Base-by-base conservation (phyloP, 148 eudicot species). In the Chenopodium berlandieri region DNA sequence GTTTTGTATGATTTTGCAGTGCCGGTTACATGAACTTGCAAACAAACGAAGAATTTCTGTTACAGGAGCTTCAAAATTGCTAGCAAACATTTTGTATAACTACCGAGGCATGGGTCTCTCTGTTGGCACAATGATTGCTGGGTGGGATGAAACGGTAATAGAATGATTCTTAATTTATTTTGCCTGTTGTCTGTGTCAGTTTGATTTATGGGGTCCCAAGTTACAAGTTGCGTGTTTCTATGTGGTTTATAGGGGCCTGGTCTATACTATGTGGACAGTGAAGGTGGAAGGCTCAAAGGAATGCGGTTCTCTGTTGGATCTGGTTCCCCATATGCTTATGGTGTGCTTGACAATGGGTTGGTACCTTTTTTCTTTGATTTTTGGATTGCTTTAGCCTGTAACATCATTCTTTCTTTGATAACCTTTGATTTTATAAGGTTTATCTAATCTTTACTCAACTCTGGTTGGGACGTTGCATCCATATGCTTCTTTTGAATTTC, bases 101-200 rank as follows among this genome's bases (percentile, higher is more conserved):
- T 96, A 92, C 83, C 88, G 99, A 75, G 99, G 99, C 69, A 96
- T 96, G 98, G 98, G 99, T 20, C 90, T 96, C 79, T 96, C 99
- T 73, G 98, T 96, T 62, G 99, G 99, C 75, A 96, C 99, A 77
- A 96, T 96, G 99, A 96, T 96, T 81, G 99, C 99, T 85, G 99
- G 99, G 79, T 96, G 98, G 98, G 99, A 96, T 82, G 99, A 94
- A 87, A 92, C 91, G 89, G 99, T 96, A 91, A 82, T 27, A 31
- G 13, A 67, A 14, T 17, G 37, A 37, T 6, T 12, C 31, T 30
- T 52, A 27, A 23, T 27, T 12, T 50, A 10, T 19, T 52, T 73
- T 73, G 19, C 20, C 75, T 64, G 19, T 47, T 63, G 50, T 9
- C 1, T 0, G 44, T 47, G 13, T 75, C 63, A 1, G 16, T 77